Conservation (phyloP, 768 basidiomycete genomes). For the Boletus sp. region DNA sequence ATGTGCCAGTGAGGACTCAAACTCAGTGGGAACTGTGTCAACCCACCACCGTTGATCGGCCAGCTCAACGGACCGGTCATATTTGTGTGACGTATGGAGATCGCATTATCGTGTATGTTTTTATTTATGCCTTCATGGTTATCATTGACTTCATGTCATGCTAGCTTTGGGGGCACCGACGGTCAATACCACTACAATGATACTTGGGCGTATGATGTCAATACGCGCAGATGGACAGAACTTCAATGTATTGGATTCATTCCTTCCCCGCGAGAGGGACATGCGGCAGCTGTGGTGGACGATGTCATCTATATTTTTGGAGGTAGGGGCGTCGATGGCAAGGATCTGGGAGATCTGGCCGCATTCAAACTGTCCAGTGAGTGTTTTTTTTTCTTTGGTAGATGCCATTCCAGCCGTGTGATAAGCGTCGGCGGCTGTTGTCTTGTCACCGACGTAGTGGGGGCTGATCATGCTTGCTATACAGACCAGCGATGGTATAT, state of each 20-base stretch:
- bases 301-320: slow-evolving; percentile 98
- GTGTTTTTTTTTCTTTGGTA: slow-evolving; percentile 31
- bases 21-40: slow-evolving; percentile 82
- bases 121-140: slow-evolving; percentile 14
- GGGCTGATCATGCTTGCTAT: slow-evolving; percentile 10
- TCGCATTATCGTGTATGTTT: slow-evolving; percentile 74
- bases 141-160: slow-evolving; percentile 13
- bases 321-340: slow-evolving; percentile 94
- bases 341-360: slow-evolving; percentile 89
- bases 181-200: slow-evolving; percentile 99
- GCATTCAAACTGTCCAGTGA: slow-evolving; percentile 96
- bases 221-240: slow-evolving; percentile 82
- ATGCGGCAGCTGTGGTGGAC: slow-evolving; percentile 93
- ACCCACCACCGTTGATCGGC: slow-evolving; percentile 54
- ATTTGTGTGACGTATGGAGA: slow-evolving; percentile 80
- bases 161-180: slow-evolving; percentile 95
- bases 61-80: slow-evolving; percentile 89
- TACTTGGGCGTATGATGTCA: slow-evolving; percentile 91
- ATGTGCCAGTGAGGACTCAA: slow-evolving; percentile 61
- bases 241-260: slow-evolving; percentile 95
- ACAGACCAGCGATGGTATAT: slow-evolving; percentile 98
- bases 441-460: neutral
- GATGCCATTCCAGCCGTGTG: neutral
- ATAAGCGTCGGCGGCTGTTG: neutral
- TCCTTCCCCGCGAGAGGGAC: slow-evolving; percentile 92